Evolutionary conservation across 2,329 filamentous ascomycete species (phyloP).

Genomic region (Aureobasidium sp.): DNA sequence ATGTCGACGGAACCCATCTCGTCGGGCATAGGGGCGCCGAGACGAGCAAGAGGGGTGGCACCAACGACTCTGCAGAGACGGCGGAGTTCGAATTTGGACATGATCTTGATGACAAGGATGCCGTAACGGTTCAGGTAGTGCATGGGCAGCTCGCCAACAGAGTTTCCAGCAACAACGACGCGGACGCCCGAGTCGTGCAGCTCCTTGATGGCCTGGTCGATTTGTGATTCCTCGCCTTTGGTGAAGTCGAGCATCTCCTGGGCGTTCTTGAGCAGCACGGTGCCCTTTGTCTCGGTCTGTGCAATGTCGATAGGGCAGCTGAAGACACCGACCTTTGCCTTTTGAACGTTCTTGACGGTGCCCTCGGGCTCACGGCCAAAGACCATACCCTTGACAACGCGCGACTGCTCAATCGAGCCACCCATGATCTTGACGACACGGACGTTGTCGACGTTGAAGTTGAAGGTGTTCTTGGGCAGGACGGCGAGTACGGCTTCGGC

Average conservation of each 20-base stretch:
- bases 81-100: conserved; percentile 96
- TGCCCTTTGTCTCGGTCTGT: conserved; percentile 98
- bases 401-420: conserved; percentile 86
- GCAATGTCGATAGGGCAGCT: conserved; percentile 92
- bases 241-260: conserved; percentile 99
- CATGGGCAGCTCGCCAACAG: conserved; percentile 90
- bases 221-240: conserved; percentile 88
- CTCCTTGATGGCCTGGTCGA: conserved; percentile 89
- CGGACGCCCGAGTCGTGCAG: conserved; percentile 88
- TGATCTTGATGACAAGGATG: conserved; percentile 91
- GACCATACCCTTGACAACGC: conserved; percentile 96
- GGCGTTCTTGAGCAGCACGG: conserved; percentile 90
- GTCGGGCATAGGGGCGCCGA: conserved; percentile 98
- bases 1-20: conserved; percentile 95
- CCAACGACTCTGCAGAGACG: conserved; percentile 93
- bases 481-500: conserved; percentile 79
- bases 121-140: conserved; percentile 98
- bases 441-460: conserved; percentile 99
- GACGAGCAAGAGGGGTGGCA: conserved; percentile 87
- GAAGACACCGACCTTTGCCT: conserved; percentile 95
- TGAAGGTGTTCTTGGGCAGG: conserved; percentile 86
- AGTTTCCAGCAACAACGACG: conserved; percentile 84
- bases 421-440: conserved; percentile 99
- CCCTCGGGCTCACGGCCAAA: conserved; percentile 95
- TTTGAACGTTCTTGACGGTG: conserved; percentile 75